Evolutionary conservation across 768 basidiomycete genomes (phyloP).

Genomic region (Lactifluus subvellereus): DNA sequence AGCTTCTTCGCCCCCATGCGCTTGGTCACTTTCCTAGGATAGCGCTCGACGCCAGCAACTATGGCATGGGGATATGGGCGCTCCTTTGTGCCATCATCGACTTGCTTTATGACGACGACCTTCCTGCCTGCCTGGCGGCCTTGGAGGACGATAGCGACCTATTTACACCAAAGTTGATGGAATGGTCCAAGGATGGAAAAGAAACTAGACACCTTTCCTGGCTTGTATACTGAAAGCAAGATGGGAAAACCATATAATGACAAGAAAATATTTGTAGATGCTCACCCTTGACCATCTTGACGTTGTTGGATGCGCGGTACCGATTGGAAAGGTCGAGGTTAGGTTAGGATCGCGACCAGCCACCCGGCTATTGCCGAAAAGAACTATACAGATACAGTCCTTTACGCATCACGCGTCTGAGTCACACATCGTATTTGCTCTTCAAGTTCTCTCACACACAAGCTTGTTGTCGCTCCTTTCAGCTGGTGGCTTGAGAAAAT

Average conservation of each 20-base stretch:
- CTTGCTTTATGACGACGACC: conserved; percentile 97
- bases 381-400: conserved; percentile 29
- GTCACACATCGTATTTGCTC: too few relatives aligned
- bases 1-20: conserved; percentile 97
- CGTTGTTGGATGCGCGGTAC: conserved; percentile 8
- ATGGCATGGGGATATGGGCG: conserved; percentile 96
- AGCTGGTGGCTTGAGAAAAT: too few relatives aligned
- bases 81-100: conserved; percentile 95
- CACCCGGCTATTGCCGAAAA: conserved; percentile 28
- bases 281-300: conserved; percentile 32
- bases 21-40: conserved; percentile 96
- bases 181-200: background rate
- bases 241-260: background rate
- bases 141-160: conserved; percentile 96
- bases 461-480: too few relatives aligned
- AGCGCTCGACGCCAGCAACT: conserved; percentile 96
- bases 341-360: conserved; percentile 18
- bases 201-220: conserved; percentile 66
- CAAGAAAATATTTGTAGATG: background rate
- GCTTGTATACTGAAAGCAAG: conserved; percentile 70
- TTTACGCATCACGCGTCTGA: background rate
- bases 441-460: too few relatives aligned
- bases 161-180: conserved; percentile 9
- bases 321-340: conserved; percentile 2
- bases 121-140: conserved; percentile 99